Percentiles rank a stretch among this genome's conserved stretches.
These are phyloP conservation scores for Anisodus tanguticus DNA, from an alignment of 257 asterid species.

Conservation along the genomic window DNA sequence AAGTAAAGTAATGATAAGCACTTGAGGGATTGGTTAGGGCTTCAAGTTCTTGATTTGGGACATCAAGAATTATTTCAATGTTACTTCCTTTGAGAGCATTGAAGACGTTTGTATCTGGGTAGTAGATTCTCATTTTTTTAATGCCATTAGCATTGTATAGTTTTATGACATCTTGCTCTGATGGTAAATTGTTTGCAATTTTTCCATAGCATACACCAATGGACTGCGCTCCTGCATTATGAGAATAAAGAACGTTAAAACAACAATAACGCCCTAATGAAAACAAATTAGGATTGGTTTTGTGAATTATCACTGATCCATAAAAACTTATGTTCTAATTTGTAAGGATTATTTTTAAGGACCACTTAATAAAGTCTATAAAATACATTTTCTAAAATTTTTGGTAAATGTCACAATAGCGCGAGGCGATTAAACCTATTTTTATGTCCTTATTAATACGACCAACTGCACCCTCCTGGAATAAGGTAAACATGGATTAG, in stretches of 20 bases:
- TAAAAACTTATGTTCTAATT: too few relatives aligned
- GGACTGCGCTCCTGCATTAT: constrained; percentile 32
- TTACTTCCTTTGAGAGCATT: constrained; percentile 42
- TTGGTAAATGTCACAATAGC: too few relatives aligned
- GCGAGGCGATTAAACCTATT: too few relatives aligned
- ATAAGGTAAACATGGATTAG: too few relatives aligned
- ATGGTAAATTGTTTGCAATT: constrained; percentile 43
- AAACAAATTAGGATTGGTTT: too few relatives aligned
- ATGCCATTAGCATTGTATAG: constrained; percentile 44
- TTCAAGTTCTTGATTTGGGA: constrained; percentile 36
- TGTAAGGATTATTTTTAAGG: too few relatives aligned
- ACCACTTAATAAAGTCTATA: too few relatives aligned
- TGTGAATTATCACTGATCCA: too few relatives aligned
- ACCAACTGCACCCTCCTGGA: too few relatives aligned
- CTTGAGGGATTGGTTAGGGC: constrained; percentile 31
- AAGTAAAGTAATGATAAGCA: constrained; percentile 3
- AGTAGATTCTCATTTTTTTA: constrained; percentile 37
- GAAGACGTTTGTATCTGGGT: constrained; percentile 32
- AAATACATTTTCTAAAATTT: too few relatives aligned
- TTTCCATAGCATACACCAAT: constrained; percentile 46
- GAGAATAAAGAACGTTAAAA: neutral
- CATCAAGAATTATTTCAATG: constrained; percentile 44
- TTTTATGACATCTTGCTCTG: constrained; percentile 32
- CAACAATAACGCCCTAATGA: too few relatives aligned
- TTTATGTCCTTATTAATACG: too few relatives aligned